phyloP scores from a whole-genome alignment of 1,284 basidiomycete genomes.

The Heterobasidion annosum region DNA sequence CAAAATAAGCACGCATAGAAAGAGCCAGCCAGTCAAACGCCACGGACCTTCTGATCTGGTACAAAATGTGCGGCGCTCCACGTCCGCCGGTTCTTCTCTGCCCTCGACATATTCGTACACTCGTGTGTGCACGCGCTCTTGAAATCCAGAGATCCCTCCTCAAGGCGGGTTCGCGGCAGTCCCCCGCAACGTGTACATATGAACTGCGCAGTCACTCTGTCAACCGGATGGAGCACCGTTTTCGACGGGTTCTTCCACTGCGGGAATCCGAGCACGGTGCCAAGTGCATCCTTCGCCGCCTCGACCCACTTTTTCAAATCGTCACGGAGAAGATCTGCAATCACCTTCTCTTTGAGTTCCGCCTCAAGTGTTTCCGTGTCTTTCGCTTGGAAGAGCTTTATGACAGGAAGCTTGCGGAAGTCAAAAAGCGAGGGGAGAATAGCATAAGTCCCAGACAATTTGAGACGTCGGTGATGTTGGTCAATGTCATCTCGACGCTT shows the following conservation, averaged over 20 bases:
- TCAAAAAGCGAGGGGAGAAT: slow-evolving; percentile 30
- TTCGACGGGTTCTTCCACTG: slow-evolving; percentile 39
- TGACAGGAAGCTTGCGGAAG: slow-evolving; percentile 34
- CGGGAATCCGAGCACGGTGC: slow-evolving; percentile 33
- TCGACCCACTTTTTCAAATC: slow-evolving; percentile 42
- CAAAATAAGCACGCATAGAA: background rate
- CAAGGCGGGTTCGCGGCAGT: slow-evolving; percentile 22
- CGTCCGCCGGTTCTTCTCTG: slow-evolving; percentile 18
- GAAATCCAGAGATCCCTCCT: slow-evolving; percentile 42
- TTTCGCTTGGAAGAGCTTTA: slow-evolving; percentile 25
- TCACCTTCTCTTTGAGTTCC: slow-evolving; percentile 5
- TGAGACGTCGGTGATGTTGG: slow-evolving; percentile 26
- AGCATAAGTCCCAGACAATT: slow-evolving; percentile 7
- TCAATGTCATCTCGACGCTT: slow-evolving; percentile 17
- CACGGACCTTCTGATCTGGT: slow-evolving; percentile 44
- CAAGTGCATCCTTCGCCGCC: slow-evolving; percentile 32
- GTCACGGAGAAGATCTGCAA: slow-evolving; percentile 11
- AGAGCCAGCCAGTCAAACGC: background rate
- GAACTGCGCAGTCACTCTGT: slow-evolving; percentile 51
- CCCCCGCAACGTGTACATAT: slow-evolving; percentile 40
- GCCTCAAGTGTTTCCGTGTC: background rate
- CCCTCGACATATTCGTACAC: slow-evolving; percentile 28
- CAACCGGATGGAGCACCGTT: slow-evolving; percentile 41
- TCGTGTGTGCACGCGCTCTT: slow-evolving; percentile 46
- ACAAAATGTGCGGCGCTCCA: slow-evolving; percentile 46